phyloP scores from a whole-genome alignment of 2,329 filamentous ascomycete genomes.

The Colletotrichum sp. region DNA sequence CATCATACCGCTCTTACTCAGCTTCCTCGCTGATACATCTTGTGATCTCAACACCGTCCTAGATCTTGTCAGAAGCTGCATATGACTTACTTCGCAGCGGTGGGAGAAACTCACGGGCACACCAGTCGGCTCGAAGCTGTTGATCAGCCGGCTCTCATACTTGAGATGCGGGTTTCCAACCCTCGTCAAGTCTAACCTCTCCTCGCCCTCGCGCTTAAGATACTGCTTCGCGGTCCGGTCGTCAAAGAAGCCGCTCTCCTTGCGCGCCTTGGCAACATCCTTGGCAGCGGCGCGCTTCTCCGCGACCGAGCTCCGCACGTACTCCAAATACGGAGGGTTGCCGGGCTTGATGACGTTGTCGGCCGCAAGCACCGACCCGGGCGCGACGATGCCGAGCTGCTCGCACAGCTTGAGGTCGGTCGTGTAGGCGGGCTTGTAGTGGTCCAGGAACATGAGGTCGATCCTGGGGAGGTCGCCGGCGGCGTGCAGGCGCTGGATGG shows the following conservation, averaged over 20 bases:
- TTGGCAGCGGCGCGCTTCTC: slow-evolving; percentile 60
- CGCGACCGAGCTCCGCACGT: slow-evolving; percentile 68
- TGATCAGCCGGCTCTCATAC: slow-evolving; percentile 67
- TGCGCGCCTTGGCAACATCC: slow-evolving; percentile 27
- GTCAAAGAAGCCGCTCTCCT: slow-evolving; percentile 39
- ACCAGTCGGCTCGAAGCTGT: slow-evolving; percentile 73
- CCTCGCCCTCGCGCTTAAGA: slow-evolving; percentile 59
- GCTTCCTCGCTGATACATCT: slow-evolving; percentile 51
- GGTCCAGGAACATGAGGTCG: slow-evolving; percentile 80
- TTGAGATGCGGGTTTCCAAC: slow-evolving; percentile 68
- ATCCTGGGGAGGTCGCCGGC: slow-evolving; percentile 61
- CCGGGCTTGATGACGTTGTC: slow-evolving; percentile 77
- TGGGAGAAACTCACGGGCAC: slow-evolving; percentile 57
- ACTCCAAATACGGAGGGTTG: slow-evolving; percentile 73
- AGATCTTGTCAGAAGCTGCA: background rate
- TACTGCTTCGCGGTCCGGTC: slow-evolving; percentile 54
- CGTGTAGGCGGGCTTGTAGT: slow-evolving; percentile 79
- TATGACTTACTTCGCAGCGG: background rate
- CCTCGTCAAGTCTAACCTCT: slow-evolving; percentile 32
- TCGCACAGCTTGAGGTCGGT: slow-evolving; percentile 80
- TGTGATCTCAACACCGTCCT: slow-evolving; percentile 74
- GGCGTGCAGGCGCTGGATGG: slow-evolving; percentile 63
- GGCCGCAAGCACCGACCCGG: slow-evolving; percentile 68
- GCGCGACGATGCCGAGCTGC: slow-evolving; percentile 66
- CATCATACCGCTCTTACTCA: background rate